Evolutionary conservation across 768 basidiomycete species (phyloP), one percentile per base, ranked within the genome.

Genomic region (Grammothele lineata): DNA sequence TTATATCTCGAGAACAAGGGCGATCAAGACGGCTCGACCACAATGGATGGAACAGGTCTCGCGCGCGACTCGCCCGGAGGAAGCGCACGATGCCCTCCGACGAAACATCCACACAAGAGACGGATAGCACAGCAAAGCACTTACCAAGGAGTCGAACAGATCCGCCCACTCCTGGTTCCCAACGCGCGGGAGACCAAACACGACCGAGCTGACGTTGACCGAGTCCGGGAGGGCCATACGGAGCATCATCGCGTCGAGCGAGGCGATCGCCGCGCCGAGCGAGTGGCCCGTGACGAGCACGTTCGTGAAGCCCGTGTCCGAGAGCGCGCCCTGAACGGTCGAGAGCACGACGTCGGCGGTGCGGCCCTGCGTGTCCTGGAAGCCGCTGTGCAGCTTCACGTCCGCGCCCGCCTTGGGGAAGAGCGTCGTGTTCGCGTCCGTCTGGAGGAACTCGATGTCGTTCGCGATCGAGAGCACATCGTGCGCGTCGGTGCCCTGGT

Each of bases 401-500:
- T 53, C 57, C 19, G 23, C 58, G 5, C 50, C 43, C 8, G 60
- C 49, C 18, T 47, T 17, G 5, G 60, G 58, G 61, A 81, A 82
- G 21, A 75, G 67, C 1, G 66, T 61, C 1, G 69, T 14, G 52
- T 74, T 50, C 39, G 76, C 47, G 27, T 30, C 43, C 14, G 53
- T 55, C 35, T 59, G 56, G 17, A 18, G 27, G 45, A 62, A 50
- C 51, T 62, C 45, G 22, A 54, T 33, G 39, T 62, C 58, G 36
- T 62, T 62, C 14, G 57, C 54, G 36, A 56, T 51, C 24, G 60
- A 62, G 24, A 62, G 48, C 37, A 63, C 37, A 7, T 65, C 50
- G 11, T 51, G 22, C 17, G 58, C 58, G 36, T 71, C 61, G 3
- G 70, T 70, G 11, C 69, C 70, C 52, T 69, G 62, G 45, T 71